Base-by-base conservation (phyloP, 176 grass and related monocot species). In the Hsuehochloa calcarea region DNA sequence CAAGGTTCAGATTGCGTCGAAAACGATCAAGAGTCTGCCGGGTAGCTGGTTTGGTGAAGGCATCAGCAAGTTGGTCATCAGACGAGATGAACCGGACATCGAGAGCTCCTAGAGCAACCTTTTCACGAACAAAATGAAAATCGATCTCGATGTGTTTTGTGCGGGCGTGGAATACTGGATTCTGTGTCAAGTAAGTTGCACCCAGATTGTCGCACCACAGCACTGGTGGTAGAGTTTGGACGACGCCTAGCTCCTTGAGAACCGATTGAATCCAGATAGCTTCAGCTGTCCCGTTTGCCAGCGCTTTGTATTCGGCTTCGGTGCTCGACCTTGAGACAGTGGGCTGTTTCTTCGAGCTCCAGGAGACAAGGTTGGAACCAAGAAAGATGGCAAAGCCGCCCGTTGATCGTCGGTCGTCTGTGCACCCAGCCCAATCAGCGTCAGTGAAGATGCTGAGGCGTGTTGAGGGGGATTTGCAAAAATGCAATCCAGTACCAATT, bases 171-270 rank as follows among this genome's bases (percentile, higher is more conserved):
- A 22, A 10, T 0, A 59, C 0, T 0, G 55, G 55, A 1, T 59
- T 59, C 1, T 2, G 2, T 1, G 20, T 9, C 2, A 59, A 0
- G 8, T 59, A 59, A 0, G 8, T 59, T 0, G 20, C 55, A n/a
- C 55, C 20, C 0, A 59, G 20, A 10, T 59, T 59, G 8, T 59
- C 54, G 19, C 22, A 59, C 20, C 22, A 59, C 5, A 59, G 0
- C 20, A 59, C 7, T 0, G 19, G 6, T 1, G 55, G 2, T 7
- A 0, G 5, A 8, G 19, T 6, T 6, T 17, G 52, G 0, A 2
- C 0, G 1, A n/a, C 2, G 0, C 8, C 20, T 0, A 59, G 7
- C 1, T 59, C 55, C 6, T 59, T 22, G 0, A 59, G 20, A 0
- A 59, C 1, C 1, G 17, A n/a, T 1, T n/a, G 8, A 1, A 59